Evolutionary conservation across 1,139 yeast genomes (phyloP), one percentile per base, ranked within the genome.

Genomic region (Hansenula lynferdii): DNA sequence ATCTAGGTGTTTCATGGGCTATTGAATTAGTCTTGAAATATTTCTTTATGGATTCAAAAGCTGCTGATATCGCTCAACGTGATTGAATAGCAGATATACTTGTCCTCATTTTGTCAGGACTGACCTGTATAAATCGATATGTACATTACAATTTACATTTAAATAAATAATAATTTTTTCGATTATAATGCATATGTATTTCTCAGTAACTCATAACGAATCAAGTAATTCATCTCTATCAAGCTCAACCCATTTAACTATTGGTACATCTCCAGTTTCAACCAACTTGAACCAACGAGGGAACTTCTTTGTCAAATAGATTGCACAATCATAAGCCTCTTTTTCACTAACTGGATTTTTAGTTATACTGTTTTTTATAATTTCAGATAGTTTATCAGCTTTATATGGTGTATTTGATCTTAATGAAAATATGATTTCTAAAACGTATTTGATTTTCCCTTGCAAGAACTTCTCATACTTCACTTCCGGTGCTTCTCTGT

Each of bases 11-110:
- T 34, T 75, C 95, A 38, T 87, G 85, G 82, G 72, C 65, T n/a
- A 80, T 87, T 58, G 98, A 92, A 65, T 51, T 80, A 41, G 72
- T 75, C 17, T 77, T 92, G 68, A 94, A 92, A 64, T 69, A 72
- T 57, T 78, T 81, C 65, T 92, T 87, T 63, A 85, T 86, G 87
- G 95, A 92, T 61, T 86, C 81, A 51, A 82, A 81, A 52, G 86
- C 97, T 35, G 87, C 95, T 44, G 97, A 92, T 59, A 92, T 92
- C 61, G 96, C 97, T 8, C 15, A 42, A n/a, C 54, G 58, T 40
- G 51, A 47, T 23, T 43, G 20, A 18, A n/a, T 5, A 8, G 18
- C 14, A 24, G 22, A 20, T 7, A 20, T 7, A n/a, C n/a, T n/a
- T n/a, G n/a, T n/a, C n/a, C n/a, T n/a, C n/a, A n/a, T n/a, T n/a